A percentile compares a stretch with the other conserved stretches of the same genome.
Conservation (phyloP, 208 protist species). For the Crithidia expoeki region DNA sequence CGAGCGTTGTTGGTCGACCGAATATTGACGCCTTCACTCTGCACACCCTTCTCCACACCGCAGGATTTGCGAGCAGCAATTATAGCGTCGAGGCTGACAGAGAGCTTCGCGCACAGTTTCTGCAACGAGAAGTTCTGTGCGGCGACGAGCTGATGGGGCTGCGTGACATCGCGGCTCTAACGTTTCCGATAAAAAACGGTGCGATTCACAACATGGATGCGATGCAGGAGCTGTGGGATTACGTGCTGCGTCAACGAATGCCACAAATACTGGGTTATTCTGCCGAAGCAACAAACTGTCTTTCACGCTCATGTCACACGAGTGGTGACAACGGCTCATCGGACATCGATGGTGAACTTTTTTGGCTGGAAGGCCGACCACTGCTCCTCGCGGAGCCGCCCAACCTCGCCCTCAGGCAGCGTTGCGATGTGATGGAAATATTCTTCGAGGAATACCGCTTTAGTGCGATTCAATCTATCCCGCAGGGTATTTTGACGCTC, state of each 20-base stretch:
- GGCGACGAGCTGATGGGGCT: slow-evolving; percentile 19
- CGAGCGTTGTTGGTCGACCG: slow-evolving; percentile 95
- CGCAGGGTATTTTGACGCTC: slow-evolving; percentile 94
- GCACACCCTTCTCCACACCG: not conserved
- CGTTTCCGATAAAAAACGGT: slow-evolving; percentile 97
- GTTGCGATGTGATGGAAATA: slow-evolving; percentile 86
- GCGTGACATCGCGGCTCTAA: slow-evolving; percentile 39
- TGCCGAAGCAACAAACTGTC: not conserved
- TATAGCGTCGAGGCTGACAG: not conserved
- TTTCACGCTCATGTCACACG: too few species aligned
- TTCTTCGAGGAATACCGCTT: slow-evolving; percentile 98
- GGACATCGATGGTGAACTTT: slow-evolving; percentile 3
- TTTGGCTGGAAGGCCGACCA: slow-evolving; percentile 15
- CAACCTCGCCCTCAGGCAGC: slow-evolving; percentile 93
- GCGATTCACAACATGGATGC: slow-evolving; percentile 97
- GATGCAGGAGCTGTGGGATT: slow-evolving; percentile 97
- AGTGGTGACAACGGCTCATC: too few species aligned
- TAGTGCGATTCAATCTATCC: slow-evolving; percentile 85
- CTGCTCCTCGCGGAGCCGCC: slow-evolving; percentile 97
- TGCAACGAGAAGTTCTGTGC: slow-evolving; percentile 9
- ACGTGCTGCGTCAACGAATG: slow-evolving; percentile 80
- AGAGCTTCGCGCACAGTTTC: not conserved
- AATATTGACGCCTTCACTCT: slow-evolving; percentile 61
- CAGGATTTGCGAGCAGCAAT: too few species aligned
- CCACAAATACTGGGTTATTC: not conserved